These are phyloP conservation scores for Syzygium grande DNA, from an alignment of 345 rosid species.

Conservation along the genomic window DNA sequence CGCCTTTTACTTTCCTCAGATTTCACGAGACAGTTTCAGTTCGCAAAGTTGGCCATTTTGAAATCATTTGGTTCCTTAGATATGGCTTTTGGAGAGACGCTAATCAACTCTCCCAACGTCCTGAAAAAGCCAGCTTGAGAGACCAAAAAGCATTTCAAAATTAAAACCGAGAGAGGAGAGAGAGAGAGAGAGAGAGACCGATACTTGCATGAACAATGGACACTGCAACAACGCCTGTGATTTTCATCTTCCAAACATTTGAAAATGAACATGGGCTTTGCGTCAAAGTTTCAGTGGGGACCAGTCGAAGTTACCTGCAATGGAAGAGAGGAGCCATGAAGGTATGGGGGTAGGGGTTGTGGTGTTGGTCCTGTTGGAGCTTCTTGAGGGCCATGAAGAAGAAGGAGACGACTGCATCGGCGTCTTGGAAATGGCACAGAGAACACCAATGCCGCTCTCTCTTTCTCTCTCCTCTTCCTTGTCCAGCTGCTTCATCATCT, in stretches of 20 bases:
- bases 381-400: not conserved
- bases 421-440: not conserved
- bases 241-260: not conserved
- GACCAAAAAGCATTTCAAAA: not conserved
- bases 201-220: not conserved
- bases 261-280: not conserved
- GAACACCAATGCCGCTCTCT: not conserved
- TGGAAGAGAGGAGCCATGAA: constrained; percentile 10
- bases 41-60: not conserved
- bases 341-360: not conserved
- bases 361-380: not conserved
- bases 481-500: not conserved
- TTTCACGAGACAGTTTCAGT: not conserved
- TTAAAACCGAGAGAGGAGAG: not conserved
- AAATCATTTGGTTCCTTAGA: not conserved
- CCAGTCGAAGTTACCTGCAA: constrained; percentile 1
- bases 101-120: not conserved
- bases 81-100: not conserved
- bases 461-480: not conserved
- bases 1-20: not conserved
- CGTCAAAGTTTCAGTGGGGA: not conserved
- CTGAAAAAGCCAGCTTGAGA: not conserved
- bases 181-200: not conserved
- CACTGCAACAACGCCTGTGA: not conserved
- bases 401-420: not conserved